Conservation (phyloP, 768 basidiomycete genomes). For the Trametes gibbosa region DNA sequence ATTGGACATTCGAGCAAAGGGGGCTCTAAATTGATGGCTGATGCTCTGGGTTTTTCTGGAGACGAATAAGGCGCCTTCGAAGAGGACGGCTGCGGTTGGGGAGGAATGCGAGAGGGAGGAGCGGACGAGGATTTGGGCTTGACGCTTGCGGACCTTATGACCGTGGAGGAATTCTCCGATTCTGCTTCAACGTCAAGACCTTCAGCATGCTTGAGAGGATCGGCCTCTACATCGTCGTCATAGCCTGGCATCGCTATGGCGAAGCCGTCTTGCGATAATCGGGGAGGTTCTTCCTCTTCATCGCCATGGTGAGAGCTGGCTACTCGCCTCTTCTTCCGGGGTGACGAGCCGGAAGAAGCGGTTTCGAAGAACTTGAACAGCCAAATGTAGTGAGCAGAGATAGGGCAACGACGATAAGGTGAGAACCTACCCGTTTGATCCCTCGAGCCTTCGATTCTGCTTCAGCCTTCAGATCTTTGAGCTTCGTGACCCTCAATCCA, state of each 20-base stretch:
- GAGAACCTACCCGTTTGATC: constrained; percentile 66
- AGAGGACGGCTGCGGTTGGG: not conserved
- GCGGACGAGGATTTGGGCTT: constrained; percentile 10
- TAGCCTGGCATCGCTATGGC: constrained; percentile 29
- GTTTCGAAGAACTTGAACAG: constrained; percentile 56
- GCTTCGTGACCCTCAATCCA: constrained; percentile 82
- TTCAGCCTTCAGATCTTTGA: constrained; percentile 72
- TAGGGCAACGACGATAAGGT: not conserved
- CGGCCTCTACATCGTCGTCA: constrained; percentile 17
- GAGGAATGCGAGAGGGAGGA: not conserved
- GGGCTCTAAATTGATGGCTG: not conserved
- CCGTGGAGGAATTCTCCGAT: not conserved
- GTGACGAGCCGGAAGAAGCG: constrained; percentile 2
- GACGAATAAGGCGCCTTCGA: not conserved
- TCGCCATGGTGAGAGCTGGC: not conserved
- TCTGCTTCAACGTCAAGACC: not conserved
- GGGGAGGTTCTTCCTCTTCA: not conserved
- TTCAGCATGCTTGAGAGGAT: not conserved
- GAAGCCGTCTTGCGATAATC: constrained; percentile 23
- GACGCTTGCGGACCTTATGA: not conserved
- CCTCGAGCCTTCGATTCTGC: constrained; percentile 42
- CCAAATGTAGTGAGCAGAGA: not conserved
- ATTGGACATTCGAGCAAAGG: constrained; percentile 57
- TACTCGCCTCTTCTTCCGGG: constrained; percentile 18
- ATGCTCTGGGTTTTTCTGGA: not conserved